Percentiles rank a stretch among this genome's conserved stretches.
These are phyloP conservation scores for Santalum album DNA, from an alignment of 164 flowering plant species.

Conservation along the genomic window DNA sequence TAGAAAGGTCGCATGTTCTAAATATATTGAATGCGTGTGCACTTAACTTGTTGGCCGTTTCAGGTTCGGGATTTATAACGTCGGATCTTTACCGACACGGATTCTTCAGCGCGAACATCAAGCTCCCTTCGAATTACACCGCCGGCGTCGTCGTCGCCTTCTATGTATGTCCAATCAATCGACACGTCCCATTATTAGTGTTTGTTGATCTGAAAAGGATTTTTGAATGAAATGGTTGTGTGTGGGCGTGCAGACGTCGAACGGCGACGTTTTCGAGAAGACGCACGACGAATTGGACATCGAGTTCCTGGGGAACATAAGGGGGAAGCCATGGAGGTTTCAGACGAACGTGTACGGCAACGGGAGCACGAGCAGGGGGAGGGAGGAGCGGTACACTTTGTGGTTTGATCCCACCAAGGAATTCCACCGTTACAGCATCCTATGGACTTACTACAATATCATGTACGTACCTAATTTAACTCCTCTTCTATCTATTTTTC, in stretches of 20 bases:
- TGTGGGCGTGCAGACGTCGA: slow-evolving; percentile 51
- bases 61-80: slow-evolving; percentile 89
- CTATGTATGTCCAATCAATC: slow-evolving; percentile 86
- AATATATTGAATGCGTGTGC: background rate
- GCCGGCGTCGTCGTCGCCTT: slow-evolving; percentile 92
- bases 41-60: background rate
- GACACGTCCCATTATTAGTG: no score
- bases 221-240: no score
- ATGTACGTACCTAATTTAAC: slow-evolving; percentile 43
- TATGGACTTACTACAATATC: slow-evolving; percentile 62
- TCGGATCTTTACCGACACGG: slow-evolving; percentile 60
- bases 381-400: slow-evolving; percentile 75
- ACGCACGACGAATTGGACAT: slow-evolving; percentile 88
- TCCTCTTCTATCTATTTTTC: no score
- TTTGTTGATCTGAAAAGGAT: no score
- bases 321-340: slow-evolving; percentile 75
- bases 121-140: slow-evolving; percentile 66
- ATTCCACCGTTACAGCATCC: slow-evolving; percentile 77
- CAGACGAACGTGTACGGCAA: slow-evolving; percentile 97
- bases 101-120: slow-evolving; percentile 80
- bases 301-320: slow-evolving; percentile 72
- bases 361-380: slow-evolving; percentile 54
- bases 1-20: no score
- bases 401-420: slow-evolving; percentile 87
- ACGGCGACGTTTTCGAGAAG: slow-evolving; percentile 70